phyloP scores from a whole-genome alignment of 345 rosid genomes.

The Bruguiera parviflora region DNA sequence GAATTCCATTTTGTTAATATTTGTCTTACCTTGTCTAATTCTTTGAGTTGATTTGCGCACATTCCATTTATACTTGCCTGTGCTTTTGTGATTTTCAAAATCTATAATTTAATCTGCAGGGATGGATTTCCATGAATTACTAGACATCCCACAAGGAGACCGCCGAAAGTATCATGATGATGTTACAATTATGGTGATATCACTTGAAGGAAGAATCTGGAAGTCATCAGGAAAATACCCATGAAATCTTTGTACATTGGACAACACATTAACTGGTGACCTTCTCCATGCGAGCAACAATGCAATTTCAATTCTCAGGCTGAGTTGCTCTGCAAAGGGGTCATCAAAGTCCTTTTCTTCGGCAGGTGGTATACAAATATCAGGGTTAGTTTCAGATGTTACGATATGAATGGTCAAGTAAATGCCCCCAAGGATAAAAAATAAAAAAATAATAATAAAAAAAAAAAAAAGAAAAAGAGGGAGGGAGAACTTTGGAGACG shows the following conservation, averaged over 20 bases:
- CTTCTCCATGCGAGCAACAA: conserved; percentile 5
- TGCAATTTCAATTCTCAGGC: conserved; percentile 13
- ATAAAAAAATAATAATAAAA: no score
- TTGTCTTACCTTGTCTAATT: not conserved
- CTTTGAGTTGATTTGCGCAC: not conserved
- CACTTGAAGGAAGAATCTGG: conserved; percentile 98
- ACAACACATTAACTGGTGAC: not conserved
- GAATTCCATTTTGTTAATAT: not conserved
- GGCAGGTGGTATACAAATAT: conserved; percentile 22
- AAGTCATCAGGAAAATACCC: conserved; percentile 95
- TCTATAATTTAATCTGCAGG: conserved; percentile 42
- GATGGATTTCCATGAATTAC: conserved; percentile 83
- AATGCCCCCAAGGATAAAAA: conserved; percentile 24
- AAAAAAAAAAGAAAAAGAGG: no score
- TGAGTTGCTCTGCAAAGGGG: conserved; percentile 13
- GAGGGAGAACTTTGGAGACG: conserved; percentile 16
- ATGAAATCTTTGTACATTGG: conserved; percentile 27
- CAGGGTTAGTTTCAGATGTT: conserved; percentile 18
- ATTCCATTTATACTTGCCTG: not conserved
- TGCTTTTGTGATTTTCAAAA: not conserved
- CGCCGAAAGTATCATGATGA: conserved; percentile 95
- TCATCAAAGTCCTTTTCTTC: not conserved
- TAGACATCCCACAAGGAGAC: conserved; percentile 96
- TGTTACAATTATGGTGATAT: conserved; percentile 91
- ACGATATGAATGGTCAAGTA: conserved; percentile 25